Conservation (phyloP, 2,329 filamentous ascomycete species). For the Ciborinia camelliae region DNA sequence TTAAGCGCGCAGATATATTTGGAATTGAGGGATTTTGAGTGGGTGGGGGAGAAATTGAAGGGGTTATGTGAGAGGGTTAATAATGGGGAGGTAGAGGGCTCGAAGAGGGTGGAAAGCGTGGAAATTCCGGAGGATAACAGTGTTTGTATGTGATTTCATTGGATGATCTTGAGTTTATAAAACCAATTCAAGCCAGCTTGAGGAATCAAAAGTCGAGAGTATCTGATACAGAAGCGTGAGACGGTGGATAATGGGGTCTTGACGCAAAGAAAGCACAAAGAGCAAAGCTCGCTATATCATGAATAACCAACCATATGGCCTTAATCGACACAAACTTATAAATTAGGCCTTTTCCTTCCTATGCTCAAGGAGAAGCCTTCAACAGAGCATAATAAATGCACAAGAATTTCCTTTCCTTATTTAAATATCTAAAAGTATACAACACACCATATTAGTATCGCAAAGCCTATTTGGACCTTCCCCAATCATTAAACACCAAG, state of each 20-base stretch:
- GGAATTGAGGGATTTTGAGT: constrained; percentile 72
- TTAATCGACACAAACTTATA: neutral
- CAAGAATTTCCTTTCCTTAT: neutral
- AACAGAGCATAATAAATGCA: neutral
- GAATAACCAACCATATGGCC: too few relatives aligned
- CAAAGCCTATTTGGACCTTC: too few relatives aligned
- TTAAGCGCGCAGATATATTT: constrained; percentile 81
- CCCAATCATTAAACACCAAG: too few relatives aligned
- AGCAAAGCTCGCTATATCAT: too few relatives aligned
- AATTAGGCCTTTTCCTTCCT: neutral
- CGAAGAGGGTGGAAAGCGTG: neutral
- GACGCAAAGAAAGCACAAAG: neutral
- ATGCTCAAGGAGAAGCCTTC: neutral
- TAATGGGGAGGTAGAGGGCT: constrained; percentile 30
- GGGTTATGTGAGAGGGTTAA: constrained; percentile 50
- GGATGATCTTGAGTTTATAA: neutral
- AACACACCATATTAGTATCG: too few relatives aligned
- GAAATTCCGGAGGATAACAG: neutral
- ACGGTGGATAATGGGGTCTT: neutral
- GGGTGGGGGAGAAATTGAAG: constrained; percentile 47
- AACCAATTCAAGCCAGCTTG: neutral
- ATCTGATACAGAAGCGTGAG: too few relatives aligned
- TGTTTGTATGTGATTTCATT: neutral
- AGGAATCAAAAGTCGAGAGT: too few relatives aligned
- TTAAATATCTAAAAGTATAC: neutral